These are phyloP conservation scores for Trametes cubensis DNA, from an alignment of 768 basidiomycete species.

Conservation along the genomic window DNA sequence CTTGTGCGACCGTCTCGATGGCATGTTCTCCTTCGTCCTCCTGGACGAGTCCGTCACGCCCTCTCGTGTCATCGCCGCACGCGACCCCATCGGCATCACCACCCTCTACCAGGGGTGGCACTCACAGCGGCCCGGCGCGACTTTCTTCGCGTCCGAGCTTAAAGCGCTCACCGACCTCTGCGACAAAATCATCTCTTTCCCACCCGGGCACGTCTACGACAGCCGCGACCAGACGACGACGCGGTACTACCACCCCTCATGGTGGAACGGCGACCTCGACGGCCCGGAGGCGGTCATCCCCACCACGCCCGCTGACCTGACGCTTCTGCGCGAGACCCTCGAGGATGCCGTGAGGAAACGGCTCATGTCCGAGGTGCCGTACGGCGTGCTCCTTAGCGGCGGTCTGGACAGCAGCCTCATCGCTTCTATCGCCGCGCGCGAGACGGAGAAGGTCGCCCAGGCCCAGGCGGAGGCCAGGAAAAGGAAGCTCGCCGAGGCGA, in stretches of 20 bases:
- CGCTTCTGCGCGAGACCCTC: constrained; percentile 73
- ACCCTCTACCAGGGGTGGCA: constrained; percentile 98
- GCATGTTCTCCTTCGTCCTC: constrained; percentile 98
- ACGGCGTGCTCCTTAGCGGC: constrained; percentile 93
- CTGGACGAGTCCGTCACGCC: constrained; percentile 92
- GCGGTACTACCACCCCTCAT: constrained; percentile 85
- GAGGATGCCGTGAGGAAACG: constrained; percentile 94
- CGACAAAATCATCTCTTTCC: constrained; percentile 93
- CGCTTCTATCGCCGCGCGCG: constrained; percentile 90
- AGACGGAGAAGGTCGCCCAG: constrained; percentile 88
- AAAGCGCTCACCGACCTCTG: constrained; percentile 91
- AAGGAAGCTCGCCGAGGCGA: constrained; percentile 53
- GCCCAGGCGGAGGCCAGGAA: constrained; percentile 76
- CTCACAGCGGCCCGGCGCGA: constrained; percentile 76
- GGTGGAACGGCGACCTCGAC: constrained; percentile 88
- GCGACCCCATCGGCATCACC: constrained; percentile 97
- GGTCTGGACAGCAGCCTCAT: constrained; percentile 96
- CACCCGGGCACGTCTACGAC: constrained; percentile 96
- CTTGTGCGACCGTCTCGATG: constrained; percentile 83
- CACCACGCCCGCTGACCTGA: constrained; percentile 62
- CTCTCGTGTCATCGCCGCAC: constrained; percentile 89
- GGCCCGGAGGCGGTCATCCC: constrained; percentile 57
- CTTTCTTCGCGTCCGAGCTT: constrained; percentile 95
- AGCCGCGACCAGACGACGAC: constrained; percentile 75
- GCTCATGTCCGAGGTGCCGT: constrained; percentile 98